phyloP scores from a whole-genome alignment of 2,329 filamentous ascomycete genomes.

The Cladosporium colombiae region DNA sequence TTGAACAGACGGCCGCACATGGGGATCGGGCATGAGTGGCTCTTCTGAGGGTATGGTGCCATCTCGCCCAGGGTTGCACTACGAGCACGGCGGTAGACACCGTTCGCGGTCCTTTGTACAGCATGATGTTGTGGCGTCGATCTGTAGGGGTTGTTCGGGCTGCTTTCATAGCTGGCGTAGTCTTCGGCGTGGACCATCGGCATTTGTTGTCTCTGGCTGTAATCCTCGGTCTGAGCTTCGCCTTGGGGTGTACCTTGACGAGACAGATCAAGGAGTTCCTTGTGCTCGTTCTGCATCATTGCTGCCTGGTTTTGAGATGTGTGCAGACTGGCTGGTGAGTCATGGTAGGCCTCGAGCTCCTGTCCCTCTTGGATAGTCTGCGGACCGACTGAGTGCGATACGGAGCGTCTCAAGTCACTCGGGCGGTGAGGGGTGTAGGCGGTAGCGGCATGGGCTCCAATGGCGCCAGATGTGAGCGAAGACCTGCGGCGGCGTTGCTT shows the following conservation, averaged over 20 bases:
- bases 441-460: conserved; percentile 38
- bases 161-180: conserved; percentile 61
- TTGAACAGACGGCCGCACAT: conserved; percentile 97
- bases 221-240: conserved; percentile 73
- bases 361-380: conserved; percentile 52
- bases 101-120: conserved; percentile 62
- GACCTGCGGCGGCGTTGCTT: conserved; percentile 95
- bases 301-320: conserved; percentile 66
- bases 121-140: conserved; percentile 60
- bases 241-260: conserved; percentile 88
- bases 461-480: conserved; percentile 75
- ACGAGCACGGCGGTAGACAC: conserved; percentile 82
- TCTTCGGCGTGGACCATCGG: conserved; percentile 66
- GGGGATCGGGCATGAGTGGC: conserved; percentile 98
- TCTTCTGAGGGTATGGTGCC: conserved; percentile 94
- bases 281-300: conserved; percentile 67
- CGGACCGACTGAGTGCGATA: conserved; percentile 83
- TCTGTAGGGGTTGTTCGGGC: conserved; percentile 40
- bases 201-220: conserved; percentile 61
- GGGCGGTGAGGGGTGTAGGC: conserved; percentile 69
- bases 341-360: conserved; percentile 74
- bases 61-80: conserved; percentile 97
- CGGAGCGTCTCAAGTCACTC: conserved; percentile 86
- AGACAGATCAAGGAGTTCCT: conserved; percentile 80
- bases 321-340: conserved; percentile 75